phyloP scores from a whole-genome alignment of 306 rosid genomes.

The Senna siamea region DNA sequence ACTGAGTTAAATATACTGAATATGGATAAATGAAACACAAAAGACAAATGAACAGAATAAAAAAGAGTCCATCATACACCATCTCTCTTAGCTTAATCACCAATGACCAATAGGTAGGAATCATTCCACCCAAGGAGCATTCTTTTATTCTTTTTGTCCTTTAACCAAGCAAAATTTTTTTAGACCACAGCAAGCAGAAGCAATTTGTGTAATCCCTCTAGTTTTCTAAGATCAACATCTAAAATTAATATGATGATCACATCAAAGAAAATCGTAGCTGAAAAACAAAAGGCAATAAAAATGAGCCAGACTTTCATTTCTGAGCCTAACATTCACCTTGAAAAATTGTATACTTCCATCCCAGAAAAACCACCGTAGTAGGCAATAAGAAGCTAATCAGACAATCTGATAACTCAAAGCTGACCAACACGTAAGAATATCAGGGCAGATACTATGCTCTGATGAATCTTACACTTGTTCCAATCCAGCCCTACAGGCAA shows the following conservation, averaged over 20 bases:
- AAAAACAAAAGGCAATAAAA: neutral
- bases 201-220: conserved; percentile 16
- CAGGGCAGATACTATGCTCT: neutral
- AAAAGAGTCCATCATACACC: neutral
- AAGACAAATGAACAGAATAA: neutral
- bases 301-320: neutral
- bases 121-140: neutral
- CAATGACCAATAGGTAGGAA: conserved; percentile 21
- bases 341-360: neutral
- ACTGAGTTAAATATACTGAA: conserved; percentile 3
- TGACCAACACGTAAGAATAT: neutral
- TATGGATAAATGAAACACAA: neutral
- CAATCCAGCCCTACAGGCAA: neutral
- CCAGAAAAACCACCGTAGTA: neutral
- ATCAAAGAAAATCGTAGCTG: neutral
- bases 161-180: neutral
- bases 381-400: neutral
- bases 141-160: neutral
- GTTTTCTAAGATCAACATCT: conserved; percentile 16
- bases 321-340: neutral
- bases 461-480: neutral
- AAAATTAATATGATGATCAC: conserved; percentile 22
- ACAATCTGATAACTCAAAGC: neutral
- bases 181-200: conserved; percentile 22
- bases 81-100: conserved; percentile 4